Percentiles rank a stretch among this genome's conserved stretches.
These are phyloP conservation scores for Arctium lappa DNA, from an alignment of 129 eudicot species.

Conservation along the genomic window DNA sequence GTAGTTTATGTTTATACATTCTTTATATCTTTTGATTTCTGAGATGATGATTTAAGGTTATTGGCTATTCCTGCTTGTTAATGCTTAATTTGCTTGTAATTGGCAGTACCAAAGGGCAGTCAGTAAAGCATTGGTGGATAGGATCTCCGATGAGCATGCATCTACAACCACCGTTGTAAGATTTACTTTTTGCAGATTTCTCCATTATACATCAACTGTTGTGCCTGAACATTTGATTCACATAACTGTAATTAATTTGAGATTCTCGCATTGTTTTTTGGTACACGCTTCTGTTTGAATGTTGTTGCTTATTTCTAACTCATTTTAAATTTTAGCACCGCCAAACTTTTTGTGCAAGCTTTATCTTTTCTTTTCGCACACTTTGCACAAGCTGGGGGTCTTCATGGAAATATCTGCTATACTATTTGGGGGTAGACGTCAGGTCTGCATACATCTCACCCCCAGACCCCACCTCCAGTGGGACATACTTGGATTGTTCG, in stretches of 20 bases:
- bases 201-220: neutral
- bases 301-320: neutral
- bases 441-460: too few species aligned
- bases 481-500: neutral
- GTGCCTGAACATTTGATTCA: neutral
- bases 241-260: neutral
- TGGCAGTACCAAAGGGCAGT: conserved; percentile 92
- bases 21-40: neutral
- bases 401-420: neutral
- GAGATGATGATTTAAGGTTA: neutral
- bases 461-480: too few species aligned
- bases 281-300: too few species aligned
- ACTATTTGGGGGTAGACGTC: neutral
- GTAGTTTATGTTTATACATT: neutral
- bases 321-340: neutral
- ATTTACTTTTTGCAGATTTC: neutral
- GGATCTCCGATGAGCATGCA: conserved; percentile 72
- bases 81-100: neutral
- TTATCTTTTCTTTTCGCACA: neutral
- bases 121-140: conserved; percentile 79
- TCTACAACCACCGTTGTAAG: conserved; percentile 67
- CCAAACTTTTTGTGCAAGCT: neutral
- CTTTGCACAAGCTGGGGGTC: neutral
- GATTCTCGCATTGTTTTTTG: neutral
- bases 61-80: neutral